phyloP scores from a whole-genome alignment of 768 basidiomycete species.

The Russula sp. region DNA sequence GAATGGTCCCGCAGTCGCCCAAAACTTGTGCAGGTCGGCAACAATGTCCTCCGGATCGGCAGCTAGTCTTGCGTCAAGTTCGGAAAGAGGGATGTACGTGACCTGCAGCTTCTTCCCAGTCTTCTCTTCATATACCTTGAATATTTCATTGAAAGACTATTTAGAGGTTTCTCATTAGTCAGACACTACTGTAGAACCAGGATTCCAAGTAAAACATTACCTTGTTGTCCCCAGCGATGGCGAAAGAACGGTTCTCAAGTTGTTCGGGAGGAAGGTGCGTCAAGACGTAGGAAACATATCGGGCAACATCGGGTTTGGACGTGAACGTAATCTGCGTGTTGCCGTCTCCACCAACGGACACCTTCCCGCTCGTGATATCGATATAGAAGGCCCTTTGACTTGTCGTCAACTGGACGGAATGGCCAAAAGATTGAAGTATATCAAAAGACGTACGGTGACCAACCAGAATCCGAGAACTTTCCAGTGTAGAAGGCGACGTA shows the following conservation, averaged over 20 bases:
- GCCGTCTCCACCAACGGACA: background rate
- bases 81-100: conserved; percentile 20
- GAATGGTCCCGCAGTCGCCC: conserved; percentile 16
- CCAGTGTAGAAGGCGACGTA: background rate
- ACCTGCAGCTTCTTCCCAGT: conserved; percentile 29
- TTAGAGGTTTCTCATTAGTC: no score
- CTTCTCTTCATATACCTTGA: conserved; percentile 24
- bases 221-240: background rate
- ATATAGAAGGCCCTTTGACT: no score
- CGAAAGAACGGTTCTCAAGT: background rate
- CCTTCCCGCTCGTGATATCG: background rate
- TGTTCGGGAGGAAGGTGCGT: background rate
- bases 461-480: background rate
- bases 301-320: background rate
- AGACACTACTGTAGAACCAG: background rate
- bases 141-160: conserved; percentile 30
- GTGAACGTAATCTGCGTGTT: background rate
- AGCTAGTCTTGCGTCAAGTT: conserved; percentile 19
- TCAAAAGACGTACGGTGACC: background rate
- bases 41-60: conserved; percentile 18
- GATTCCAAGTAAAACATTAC: background rate
- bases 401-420: background rate
- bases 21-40: conserved; percentile 5
- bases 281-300: background rate
- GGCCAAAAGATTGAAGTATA: no score